phyloP scores from a whole-genome alignment of 768 basidiomycete genomes.

The Boletus vinaceobasis region DNA sequence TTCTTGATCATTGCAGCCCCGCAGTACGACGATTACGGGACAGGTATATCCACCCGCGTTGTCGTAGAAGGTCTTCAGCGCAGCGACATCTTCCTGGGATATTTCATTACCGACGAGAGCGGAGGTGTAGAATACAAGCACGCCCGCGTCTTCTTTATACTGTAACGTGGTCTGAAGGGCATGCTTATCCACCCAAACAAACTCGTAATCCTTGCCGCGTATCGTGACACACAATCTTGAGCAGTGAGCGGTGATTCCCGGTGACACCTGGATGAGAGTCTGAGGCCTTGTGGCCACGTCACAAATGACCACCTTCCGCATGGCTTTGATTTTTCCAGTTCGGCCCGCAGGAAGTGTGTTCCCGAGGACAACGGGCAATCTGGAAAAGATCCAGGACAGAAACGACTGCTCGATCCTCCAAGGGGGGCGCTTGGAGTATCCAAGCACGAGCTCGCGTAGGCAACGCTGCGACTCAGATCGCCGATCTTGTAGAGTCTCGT shows the following conservation, averaged over 20 bases:
- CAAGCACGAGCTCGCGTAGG: neutral
- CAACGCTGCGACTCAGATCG: neutral
- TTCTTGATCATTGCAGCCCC: neutral
- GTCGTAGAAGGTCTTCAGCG: neutral
- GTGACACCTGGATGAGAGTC: neutral
- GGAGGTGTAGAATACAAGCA: neutral
- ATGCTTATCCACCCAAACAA: neutral
- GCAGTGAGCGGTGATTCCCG: neutral
- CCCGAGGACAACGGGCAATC: neutral
- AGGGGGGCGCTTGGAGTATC: neutral
- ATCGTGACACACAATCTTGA: neutral
- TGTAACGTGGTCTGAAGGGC: neutral
- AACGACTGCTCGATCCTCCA: constrained; percentile 1
- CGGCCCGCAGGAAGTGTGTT: no score
- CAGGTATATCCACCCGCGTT: neutral
- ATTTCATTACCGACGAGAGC: neutral
- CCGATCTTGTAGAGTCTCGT: neutral
- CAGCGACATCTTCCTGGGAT: neutral
- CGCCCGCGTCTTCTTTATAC: neutral
- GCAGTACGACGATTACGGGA: neutral
- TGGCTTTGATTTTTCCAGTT: neutral
- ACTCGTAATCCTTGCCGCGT: neutral
- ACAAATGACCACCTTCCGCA: constrained; percentile 1
- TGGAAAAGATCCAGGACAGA: neutral
- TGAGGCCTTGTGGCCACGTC: neutral